Conservation (phyloP, 2,329 filamentous ascomycete species). For the Pseudogymnoascus sp. region DNA sequence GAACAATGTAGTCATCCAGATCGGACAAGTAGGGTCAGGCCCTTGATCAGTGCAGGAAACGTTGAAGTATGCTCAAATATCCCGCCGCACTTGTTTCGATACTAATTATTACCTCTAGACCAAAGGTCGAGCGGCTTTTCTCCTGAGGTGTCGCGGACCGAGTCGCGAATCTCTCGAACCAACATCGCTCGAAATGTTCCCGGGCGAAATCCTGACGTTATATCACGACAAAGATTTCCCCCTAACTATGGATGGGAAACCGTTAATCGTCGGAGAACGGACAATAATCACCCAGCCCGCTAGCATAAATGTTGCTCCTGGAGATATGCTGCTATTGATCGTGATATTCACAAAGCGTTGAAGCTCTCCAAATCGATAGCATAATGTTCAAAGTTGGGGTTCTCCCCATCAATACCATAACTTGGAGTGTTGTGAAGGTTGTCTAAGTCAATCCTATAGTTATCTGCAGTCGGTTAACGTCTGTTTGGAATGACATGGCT, state of each 20-base stretch:
- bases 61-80: background rate
- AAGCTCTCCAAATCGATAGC: background rate
- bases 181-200: constrained; percentile 6
- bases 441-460: background rate
- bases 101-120: constrained; percentile 4
- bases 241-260: constrained; percentile 4
- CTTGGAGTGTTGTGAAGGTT: background rate
- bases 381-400: background rate
- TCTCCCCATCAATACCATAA: background rate
- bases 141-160: constrained; percentile 1
- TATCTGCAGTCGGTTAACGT: background rate
- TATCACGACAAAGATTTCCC: background rate
- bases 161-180: background rate
- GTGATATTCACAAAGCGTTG: background rate
- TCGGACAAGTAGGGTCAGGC: constrained; percentile 4
- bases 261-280: background rate
- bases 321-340: background rate
- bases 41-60: constrained; percentile 6
- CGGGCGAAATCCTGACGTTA: constrained; percentile 1
- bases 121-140: constrained; percentile 4
- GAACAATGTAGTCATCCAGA: constrained; percentile 5
- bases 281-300: background rate
- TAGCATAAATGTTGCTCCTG: constrained; percentile 1
- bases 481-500: background rate
- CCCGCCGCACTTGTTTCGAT: background rate